Evolutionary conservation across 2,329 filamentous ascomycete genomes (phyloP), one percentile per base, ranked within the genome.

Genomic region (Aspergillus sp.): DNA sequence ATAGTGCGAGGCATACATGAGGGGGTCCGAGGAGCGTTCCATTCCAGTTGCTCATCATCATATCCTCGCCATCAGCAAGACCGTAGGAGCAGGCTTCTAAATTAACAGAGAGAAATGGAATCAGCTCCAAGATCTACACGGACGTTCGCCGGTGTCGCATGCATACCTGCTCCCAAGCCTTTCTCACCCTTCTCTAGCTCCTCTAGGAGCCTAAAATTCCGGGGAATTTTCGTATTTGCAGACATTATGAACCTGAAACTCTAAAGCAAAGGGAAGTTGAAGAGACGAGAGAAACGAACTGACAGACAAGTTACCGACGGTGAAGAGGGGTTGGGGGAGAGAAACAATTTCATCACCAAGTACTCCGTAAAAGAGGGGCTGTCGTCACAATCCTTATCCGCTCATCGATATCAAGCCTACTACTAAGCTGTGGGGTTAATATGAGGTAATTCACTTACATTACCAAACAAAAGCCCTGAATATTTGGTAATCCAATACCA

Each of bases 181-280:
- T 99, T 99, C 81, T 99, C 95, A 71, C 95, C 95, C 81, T 98
- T 98, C 81, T 99, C 95, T 18, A 99, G 84, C 86, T 99, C 95
- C 76, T 97, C 95, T 56, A 99, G 83, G 65, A 99, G 85, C 72
- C 93, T 89, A 76, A 99, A 99, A 81, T 98, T 98, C 74, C 95
- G 86, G 61, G 95, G 95, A 57, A 99, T 85, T 77, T 96, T 91
- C 58, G 89, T 87, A 57, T 96, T 91, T 58, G 89, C 87, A 56
- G 80, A 75, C 84, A 87, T 87, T 51, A 24, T 68, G 57, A 39
- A 42, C 39, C 4, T 38, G 15, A 13, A 51, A 20, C 3, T 36
- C 11, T 44, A 36, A 42, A 42, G 22, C 20, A 22, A 9, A 36
- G 24, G 38, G 17, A 15, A n/a, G 34, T 5, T 11, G n/a, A 44